phyloP scores from a whole-genome alignment of 345 rosid species.

The Viola odorata region DNA sequence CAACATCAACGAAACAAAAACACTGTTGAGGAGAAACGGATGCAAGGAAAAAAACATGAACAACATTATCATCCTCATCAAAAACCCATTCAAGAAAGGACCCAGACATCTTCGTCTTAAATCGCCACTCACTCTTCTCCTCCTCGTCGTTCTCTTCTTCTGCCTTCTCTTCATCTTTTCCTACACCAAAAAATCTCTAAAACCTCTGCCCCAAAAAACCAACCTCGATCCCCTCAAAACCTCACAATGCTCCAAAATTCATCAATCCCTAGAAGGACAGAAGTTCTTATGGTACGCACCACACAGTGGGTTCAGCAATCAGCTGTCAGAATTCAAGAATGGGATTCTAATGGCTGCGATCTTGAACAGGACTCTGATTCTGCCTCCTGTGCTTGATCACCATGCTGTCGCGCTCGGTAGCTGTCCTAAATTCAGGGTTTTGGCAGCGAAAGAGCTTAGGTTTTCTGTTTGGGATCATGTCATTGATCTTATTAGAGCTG shows the following conservation, averaged over 20 bases:
- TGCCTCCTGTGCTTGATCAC: slow-evolving; percentile 89
- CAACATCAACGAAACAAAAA: not conserved
- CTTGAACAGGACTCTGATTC: slow-evolving; percentile 70
- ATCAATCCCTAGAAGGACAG: slow-evolving; percentile 20
- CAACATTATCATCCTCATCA: slow-evolving; percentile 29
- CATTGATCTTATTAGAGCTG: slow-evolving; percentile 49
- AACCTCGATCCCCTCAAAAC: not conserved
- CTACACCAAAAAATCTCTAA: slow-evolving; percentile 29
- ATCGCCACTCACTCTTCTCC: slow-evolving; percentile 28
- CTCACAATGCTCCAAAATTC: slow-evolving; percentile 33
- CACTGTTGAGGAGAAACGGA: too few relatives aligned
- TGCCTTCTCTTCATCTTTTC: slow-evolving; percentile 35
- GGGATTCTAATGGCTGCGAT: slow-evolving; percentile 65
- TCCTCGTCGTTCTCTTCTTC: slow-evolving; percentile 14
- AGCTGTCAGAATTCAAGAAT: slow-evolving; percentile 83
- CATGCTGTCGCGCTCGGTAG: slow-evolving; percentile 92
- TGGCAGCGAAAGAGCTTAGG: slow-evolving; percentile 46
- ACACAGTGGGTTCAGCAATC: slow-evolving; percentile 95
- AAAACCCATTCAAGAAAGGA: slow-evolving; percentile 32
- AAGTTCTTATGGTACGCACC: slow-evolving; percentile 76
- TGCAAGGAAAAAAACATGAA: slow-evolving; percentile 22
- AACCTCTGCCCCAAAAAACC: slow-evolving; percentile 14
- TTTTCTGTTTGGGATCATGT: slow-evolving; percentile 64
- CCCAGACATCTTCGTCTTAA: slow-evolving; percentile 17
- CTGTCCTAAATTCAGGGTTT: slow-evolving; percentile 93